A percentile compares a stretch with the other conserved stretches of the same genome.
These are phyloP conservation scores for Taiozyma sp. DNA, from an alignment of 1,139 yeast genomes.

Conservation along the genomic window DNA sequence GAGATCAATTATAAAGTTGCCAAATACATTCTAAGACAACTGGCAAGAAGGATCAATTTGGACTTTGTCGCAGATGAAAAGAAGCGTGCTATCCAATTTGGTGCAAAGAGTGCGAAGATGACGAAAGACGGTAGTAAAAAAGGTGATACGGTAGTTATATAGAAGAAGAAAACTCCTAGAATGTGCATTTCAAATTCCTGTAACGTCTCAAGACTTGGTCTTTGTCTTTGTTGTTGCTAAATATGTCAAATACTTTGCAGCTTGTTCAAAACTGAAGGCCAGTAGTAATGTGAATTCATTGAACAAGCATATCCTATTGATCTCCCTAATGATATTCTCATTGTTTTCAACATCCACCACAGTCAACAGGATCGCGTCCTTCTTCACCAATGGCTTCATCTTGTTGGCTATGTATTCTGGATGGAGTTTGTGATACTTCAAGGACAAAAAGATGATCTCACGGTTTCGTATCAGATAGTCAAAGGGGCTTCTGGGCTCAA, in stretches of 20 bases:
- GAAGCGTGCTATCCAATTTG: constrained; percentile 96
- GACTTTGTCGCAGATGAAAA: constrained; percentile 62
- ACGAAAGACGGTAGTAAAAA: constrained; percentile 30
- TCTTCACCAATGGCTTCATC: constrained; percentile 50
- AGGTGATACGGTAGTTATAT: constrained; percentile 30
- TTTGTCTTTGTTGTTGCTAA: constrained; percentile 12
- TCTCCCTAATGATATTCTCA: constrained; percentile 61
- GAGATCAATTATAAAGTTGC: constrained; percentile 55
- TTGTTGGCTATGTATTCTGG: constrained; percentile 83
- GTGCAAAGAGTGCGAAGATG: constrained; percentile 92
- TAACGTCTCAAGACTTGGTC: background rate
- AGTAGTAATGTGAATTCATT: constrained; percentile 68
- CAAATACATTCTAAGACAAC: constrained; percentile 57
- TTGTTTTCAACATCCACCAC: constrained; percentile 79
- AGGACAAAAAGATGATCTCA: constrained; percentile 67
- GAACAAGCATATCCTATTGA: constrained; percentile 67
- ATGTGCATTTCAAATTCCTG: background rate
- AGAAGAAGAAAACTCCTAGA: background rate
- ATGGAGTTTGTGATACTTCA: constrained; percentile 80
- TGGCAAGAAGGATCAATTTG: constrained; percentile 53
- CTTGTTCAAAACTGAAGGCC: constrained; percentile 84
- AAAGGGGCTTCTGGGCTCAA: constrained; percentile 38
- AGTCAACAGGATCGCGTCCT: constrained; percentile 58
- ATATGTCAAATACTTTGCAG: constrained; percentile 64
- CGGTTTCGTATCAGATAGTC: constrained; percentile 69